Base-by-base conservation (phyloP, 140 eudicot genomes). In the Flaveria floridana region DNA sequence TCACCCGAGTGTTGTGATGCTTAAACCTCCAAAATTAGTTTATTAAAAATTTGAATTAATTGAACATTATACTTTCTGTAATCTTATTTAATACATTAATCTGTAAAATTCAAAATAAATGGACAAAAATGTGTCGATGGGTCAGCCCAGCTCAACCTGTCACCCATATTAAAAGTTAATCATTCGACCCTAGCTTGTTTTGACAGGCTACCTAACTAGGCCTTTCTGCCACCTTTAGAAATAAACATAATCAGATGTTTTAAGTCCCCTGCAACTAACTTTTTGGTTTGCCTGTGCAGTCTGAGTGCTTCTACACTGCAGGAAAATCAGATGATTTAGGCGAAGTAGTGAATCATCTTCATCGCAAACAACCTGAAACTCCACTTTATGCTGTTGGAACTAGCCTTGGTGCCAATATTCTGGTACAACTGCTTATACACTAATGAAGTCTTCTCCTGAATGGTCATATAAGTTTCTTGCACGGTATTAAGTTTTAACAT, bases 351-450 rank as follows among this genome's bases (percentile, higher is more conserved):
- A 84, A 83, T 55, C 79, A 89, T 83, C 80, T 92, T 76, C 95
- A 85, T 56, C 52, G 53, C 39, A 84, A 76, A 71, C 77, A 84
- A 67, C 92, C 95, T 0, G 86, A 83, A 75, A 89, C 91, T 67
- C 89, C 96, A 11, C 78, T 92, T 62, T 89, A 75, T 79, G 85
- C 82, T 46, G 83, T 89, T 50, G 98, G 98, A 75, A 88, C 95
- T 41, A 92, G 98, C 86, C 87, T 92, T 57, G 98, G 98, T 39
- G 98, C 98, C 76, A 92, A 92, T 76, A 81, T 92, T 65, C 75
- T 89, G 98, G 98, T 92, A 87, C 21, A 37, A 20, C 16, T n/a
- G 21, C 57, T 77, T 21, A 1, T 26, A 21, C 8, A 3, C 44
- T 18, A 41, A 18, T 39, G 30, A 41, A 7, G 9, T 39, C 42